These are phyloP conservation scores for Cytauxzoon felis DNA, from an alignment of 169 alveolate genomes.

Conservation along the genomic window DNA sequence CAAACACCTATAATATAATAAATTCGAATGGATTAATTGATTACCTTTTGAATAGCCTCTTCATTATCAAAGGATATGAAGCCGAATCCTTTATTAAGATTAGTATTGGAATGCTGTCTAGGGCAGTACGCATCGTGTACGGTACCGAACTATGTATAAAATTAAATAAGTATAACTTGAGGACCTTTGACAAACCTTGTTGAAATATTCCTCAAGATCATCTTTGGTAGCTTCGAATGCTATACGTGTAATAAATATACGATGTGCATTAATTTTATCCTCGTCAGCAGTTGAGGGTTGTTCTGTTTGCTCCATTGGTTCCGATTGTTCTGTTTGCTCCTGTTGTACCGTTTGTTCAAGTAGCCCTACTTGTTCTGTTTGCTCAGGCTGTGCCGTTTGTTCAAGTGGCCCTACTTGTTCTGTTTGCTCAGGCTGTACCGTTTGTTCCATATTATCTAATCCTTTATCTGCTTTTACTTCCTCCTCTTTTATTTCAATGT, in stretches of 20 bases:
- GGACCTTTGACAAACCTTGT: constrained; percentile 18
- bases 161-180: neutral
- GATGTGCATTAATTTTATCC: constrained; percentile 35
- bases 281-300: constrained; percentile 9
- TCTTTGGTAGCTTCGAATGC: constrained; percentile 71
- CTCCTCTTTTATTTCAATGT: neutral
- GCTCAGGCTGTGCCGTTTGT: neutral
- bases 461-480: neutral
- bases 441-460: neutral
- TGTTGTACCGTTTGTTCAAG: neutral
- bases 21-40: neutral
- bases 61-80: constrained; percentile 73
- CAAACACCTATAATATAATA: constrained; percentile 50
- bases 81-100: constrained; percentile 75
- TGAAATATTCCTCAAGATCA: constrained; percentile 68
- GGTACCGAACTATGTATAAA: constrained; percentile 54
- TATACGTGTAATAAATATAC: constrained; percentile 68
- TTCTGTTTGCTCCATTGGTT: neutral
- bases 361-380: neutral
- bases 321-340: neutral
- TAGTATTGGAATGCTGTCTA: constrained; percentile 40
- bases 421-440: neutral
- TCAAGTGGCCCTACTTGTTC: neutral
- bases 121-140: constrained; percentile 64
- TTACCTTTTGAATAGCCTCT: constrained; percentile 47